Conservation (phyloP, 495 filamentous ascomycete species). For the Talaromyces thailandensis region DNA sequence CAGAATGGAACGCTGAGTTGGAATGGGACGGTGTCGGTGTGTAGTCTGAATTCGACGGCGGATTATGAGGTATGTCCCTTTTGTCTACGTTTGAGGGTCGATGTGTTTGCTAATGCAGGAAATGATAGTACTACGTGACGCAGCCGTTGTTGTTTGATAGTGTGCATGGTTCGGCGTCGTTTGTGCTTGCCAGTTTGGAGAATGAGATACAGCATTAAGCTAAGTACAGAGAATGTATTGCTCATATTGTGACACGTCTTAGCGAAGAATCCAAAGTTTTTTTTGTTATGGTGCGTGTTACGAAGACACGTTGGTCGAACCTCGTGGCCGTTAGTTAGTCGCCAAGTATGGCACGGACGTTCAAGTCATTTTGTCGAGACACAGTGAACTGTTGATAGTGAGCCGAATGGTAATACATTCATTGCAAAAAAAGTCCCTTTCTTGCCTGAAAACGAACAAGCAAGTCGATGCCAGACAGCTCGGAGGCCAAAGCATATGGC, state of each 20-base stretch:
- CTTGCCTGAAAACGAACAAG: background rate
- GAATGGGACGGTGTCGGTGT: slow-evolving; percentile 47
- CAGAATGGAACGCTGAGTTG: slow-evolving; percentile 36
- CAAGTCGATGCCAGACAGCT: background rate
- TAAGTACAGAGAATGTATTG: background rate
- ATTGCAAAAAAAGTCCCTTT: background rate
- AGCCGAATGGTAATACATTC: background rate
- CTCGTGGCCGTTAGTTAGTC: background rate
- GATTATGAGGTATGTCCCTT: slow-evolving; percentile 28
- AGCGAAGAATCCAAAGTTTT: background rate
- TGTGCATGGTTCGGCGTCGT: slow-evolving; percentile 36
- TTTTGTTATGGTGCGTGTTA: background rate
- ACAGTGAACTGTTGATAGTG: background rate
- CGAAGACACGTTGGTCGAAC: background rate
- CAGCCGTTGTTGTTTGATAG: slow-evolving; percentile 36
- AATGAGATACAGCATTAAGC: slow-evolving; percentile 18
- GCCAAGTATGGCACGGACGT: background rate
- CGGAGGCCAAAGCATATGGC: background rate
- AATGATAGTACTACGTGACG: slow-evolving; percentile 37
- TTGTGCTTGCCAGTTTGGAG: slow-evolving; percentile 39
- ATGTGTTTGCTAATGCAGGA: background rate
- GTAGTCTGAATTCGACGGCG: slow-evolving; percentile 42
- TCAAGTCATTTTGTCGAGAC: background rate
- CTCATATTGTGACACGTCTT: background rate
- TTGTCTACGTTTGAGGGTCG: slow-evolving; percentile 7